These are phyloP conservation scores for Mallotus japonicus DNA, from an alignment of 441 rosid species.

Conservation along the genomic window DNA sequence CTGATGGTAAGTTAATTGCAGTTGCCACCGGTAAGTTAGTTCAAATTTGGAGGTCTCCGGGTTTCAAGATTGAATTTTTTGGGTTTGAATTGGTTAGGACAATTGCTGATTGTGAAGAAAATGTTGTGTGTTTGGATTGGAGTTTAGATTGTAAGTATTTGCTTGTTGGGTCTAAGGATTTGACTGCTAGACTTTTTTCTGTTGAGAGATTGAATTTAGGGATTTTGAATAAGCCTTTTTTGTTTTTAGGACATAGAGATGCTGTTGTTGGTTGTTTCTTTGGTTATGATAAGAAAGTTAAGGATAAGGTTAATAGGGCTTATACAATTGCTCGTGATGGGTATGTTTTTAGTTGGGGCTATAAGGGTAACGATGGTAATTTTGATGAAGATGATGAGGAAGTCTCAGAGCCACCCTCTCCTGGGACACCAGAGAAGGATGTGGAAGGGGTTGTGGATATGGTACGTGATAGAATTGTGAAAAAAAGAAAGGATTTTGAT, in stretches of 20 bases:
- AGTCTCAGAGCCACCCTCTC: slow-evolving; percentile 51
- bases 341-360: slow-evolving; percentile 77
- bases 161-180: slow-evolving; percentile 84
- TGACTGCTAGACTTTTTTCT: slow-evolving; percentile 72
- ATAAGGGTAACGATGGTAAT: slow-evolving; percentile 35
- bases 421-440: slow-evolving; percentile 60
- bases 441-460: slow-evolving; percentile 41
- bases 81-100: slow-evolving; percentile 78
- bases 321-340: slow-evolving; percentile 81
- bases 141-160: slow-evolving; percentile 69
- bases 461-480: slow-evolving; percentile 26
- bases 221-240: slow-evolving; percentile 57
- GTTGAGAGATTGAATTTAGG: slow-evolving; percentile 60
- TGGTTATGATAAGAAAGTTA: slow-evolving; percentile 58
- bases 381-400: slow-evolving; percentile 28
- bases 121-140: slow-evolving; percentile 70
- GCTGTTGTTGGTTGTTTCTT: slow-evolving; percentile 87
- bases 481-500: slow-evolving; percentile 62
- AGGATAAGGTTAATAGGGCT: slow-evolving; percentile 45
- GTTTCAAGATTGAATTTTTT: slow-evolving; percentile 66
- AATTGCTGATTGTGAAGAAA: slow-evolving; percentile 70
- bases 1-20: slow-evolving; percentile 70
- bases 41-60: slow-evolving; percentile 88
- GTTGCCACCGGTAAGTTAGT: slow-evolving; percentile 56
- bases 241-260: slow-evolving; percentile 90